Conservation (phyloP, 805 yeast species). For the Metschnikowia cerradonensis region DNA sequence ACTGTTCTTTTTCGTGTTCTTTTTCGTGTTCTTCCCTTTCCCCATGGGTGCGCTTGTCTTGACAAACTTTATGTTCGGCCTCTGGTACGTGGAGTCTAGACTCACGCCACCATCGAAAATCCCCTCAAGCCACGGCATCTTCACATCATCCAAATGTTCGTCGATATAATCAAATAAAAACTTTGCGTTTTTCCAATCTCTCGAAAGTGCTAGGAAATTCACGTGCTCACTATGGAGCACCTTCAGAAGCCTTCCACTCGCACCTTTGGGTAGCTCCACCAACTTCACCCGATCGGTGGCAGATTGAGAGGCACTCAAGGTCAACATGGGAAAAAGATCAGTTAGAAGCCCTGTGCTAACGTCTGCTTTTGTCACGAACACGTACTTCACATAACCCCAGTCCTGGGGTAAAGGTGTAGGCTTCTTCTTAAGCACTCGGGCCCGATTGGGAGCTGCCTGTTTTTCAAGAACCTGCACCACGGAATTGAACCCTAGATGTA, state of each 20-base stretch:
- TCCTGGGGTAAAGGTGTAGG: background rate
- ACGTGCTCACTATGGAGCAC: conserved; percentile 25
- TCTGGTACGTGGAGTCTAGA: conserved; percentile 2
- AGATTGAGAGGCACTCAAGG: conserved; percentile 41
- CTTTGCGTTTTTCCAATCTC: conserved; percentile 23
- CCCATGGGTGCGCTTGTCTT: conserved; percentile 14
- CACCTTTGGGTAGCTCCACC: conserved; percentile 55
- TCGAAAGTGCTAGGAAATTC: conserved; percentile 34
- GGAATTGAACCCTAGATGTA: conserved; percentile 52
- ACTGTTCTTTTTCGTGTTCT: background rate
- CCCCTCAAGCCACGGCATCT: conserved; percentile 44
- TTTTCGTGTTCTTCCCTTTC: background rate
- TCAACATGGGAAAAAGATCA: conserved; percentile 55
- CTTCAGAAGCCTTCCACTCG: conserved; percentile 28
- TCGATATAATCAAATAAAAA: conserved; percentile 28
- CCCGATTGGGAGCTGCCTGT: conserved; percentile 31
- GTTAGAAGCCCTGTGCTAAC: conserved; percentile 47
- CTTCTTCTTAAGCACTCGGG: conserved; percentile 11
- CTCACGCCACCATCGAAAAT: conserved; percentile 18
- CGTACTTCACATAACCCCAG: conserved; percentile 27
- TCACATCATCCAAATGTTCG: conserved; percentile 31
- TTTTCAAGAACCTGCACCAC: conserved; percentile 46
- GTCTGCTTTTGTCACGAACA: conserved; percentile 63
- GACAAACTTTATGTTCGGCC: conserved; percentile 14
- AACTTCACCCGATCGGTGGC: conserved; percentile 42